Evolutionary conservation across 2,329 filamentous ascomycete genomes (phyloP).

Genomic region (Bipolaris cookei): DNA sequence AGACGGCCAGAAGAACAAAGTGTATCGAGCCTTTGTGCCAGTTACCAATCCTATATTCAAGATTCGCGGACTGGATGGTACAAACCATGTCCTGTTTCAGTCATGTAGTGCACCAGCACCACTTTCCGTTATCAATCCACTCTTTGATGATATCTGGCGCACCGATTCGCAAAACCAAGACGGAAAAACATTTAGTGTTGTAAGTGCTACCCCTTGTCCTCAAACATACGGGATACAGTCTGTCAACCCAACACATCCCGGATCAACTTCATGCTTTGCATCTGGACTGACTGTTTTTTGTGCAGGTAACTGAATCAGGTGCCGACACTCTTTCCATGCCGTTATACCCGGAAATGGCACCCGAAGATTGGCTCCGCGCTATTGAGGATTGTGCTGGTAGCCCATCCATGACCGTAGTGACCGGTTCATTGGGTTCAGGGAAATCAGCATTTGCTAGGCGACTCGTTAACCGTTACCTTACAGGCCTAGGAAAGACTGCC

Average conservation of each 20-base stretch:
- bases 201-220: slow-evolving; percentile 1
- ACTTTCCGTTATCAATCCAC: slow-evolving; percentile 67
- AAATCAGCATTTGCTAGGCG: slow-evolving; percentile 77
- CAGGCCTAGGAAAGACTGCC: slow-evolving; percentile 47
- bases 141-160: slow-evolving; percentile 72
- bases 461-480: slow-evolving; percentile 71
- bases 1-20: slow-evolving; percentile 20
- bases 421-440: slow-evolving; percentile 73
- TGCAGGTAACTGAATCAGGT: slow-evolving; percentile 37
- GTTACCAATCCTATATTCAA: slow-evolving; percentile 73
- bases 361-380: slow-evolving; percentile 63
- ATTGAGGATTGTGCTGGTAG: slow-evolving; percentile 44
- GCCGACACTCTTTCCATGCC: slow-evolving; percentile 36
- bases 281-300: slow-evolving; percentile 2
- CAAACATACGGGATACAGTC: neutral
- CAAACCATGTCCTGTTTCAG: slow-evolving; percentile 56
- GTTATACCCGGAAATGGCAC: slow-evolving; percentile 57
- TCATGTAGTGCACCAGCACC: slow-evolving; percentile 57
- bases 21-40: slow-evolving; percentile 67
- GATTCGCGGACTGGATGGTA: slow-evolving; percentile 63
- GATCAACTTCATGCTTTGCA: neutral
- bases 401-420: slow-evolving; percentile 62
- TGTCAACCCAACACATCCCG: neutral
- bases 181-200: slow-evolving; percentile 37
- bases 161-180: slow-evolving; percentile 39